Evolutionary conservation across 108 stramenopile genomes (phyloP).

Genomic region (Skeletonema tropicum): DNA sequence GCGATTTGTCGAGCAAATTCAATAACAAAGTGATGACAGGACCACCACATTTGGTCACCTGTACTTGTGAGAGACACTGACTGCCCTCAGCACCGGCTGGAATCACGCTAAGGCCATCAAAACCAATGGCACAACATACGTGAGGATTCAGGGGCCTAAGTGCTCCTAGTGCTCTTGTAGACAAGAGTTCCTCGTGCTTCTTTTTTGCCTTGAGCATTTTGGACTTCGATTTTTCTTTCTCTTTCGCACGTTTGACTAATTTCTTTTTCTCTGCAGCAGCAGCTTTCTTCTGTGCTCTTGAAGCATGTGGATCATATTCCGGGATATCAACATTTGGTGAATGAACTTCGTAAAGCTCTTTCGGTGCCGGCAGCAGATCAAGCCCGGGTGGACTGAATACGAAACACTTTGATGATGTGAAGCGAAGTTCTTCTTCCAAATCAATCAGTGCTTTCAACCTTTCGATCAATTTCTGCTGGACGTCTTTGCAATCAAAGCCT

Average conservation of each 20-base stretch:
- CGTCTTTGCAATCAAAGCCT: conserved; percentile 17
- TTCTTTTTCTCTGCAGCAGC: conserved; percentile 22
- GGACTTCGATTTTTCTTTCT: conserved; percentile 35
- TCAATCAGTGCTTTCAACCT: conserved; percentile 44
- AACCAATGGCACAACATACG: conserved; percentile 52
- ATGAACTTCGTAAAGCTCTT: conserved; percentile 18
- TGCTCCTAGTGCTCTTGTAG: conserved; percentile 24
- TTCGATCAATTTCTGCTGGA: conserved; percentile 36
- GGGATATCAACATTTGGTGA: neutral
- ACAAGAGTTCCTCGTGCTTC: conserved; percentile 40
- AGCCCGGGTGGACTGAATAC: conserved; percentile 51
- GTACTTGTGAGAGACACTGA: conserved; percentile 32
- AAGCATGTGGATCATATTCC: conserved; percentile 10
- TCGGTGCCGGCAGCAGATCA: conserved; percentile 33
- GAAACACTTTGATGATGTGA: conserved; percentile 41
- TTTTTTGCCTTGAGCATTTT: conserved; percentile 31
- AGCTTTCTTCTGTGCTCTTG: conserved; percentile 44
- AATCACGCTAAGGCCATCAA: conserved; percentile 33
- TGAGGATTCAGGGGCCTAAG: conserved; percentile 43
- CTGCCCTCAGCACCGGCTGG: conserved; percentile 9
- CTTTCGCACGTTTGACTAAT: conserved; percentile 25
- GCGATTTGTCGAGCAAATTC: conserved; percentile 27
- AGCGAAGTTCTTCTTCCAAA: conserved; percentile 51
- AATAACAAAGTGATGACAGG: conserved; percentile 31
- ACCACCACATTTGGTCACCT: conserved; percentile 25